phyloP scores from a whole-genome alignment of 495 filamentous ascomycete species.

The Corynascus novoguineensis region DNA sequence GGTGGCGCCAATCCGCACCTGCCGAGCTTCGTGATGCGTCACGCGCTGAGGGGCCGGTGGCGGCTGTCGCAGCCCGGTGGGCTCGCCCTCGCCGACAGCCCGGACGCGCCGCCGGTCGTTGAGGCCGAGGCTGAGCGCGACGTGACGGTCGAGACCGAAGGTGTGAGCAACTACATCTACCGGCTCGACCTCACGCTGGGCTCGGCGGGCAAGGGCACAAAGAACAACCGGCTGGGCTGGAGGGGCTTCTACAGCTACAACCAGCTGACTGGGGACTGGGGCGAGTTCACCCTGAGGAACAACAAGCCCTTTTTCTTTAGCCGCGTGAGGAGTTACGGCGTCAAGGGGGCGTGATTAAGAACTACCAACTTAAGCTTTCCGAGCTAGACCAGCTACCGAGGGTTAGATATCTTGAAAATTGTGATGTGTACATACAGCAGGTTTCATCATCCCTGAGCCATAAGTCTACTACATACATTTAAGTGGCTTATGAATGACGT shows the following conservation, averaged over 20 bases:
- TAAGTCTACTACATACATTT: no score
- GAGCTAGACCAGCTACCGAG: no score
- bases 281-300: slow-evolving; percentile 75
- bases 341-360: slow-evolving; percentile 34
- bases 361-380: no score
- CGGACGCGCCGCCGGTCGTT: slow-evolving; percentile 13
- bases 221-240: slow-evolving; percentile 84
- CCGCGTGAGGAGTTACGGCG: slow-evolving; percentile 68
- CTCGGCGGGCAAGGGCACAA: slow-evolving; percentile 48
- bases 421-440: no score
- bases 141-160: slow-evolving; percentile 81
- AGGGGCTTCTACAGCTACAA: slow-evolving; percentile 91
- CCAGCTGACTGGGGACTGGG: slow-evolving; percentile 82
- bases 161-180: slow-evolving; percentile 72
- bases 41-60: slow-evolving; percentile 37
- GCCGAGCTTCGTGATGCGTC: slow-evolving; percentile 33
- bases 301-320: slow-evolving; percentile 84
- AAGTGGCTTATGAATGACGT: no score
- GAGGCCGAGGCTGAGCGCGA: slow-evolving; percentile 54
- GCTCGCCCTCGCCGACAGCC: slow-evolving; percentile 25
- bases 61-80: slow-evolving; percentile 27
- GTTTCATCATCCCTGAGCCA: no score
- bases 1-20: slow-evolving; percentile 27
- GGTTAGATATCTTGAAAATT: no score
- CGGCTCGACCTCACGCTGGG: slow-evolving; percentile 67